A percentile compares a stretch with the other conserved stretches of the same genome.
phyloP scores from a whole-genome alignment of 1,139 yeast species.

The Taphrina communis region DNA sequence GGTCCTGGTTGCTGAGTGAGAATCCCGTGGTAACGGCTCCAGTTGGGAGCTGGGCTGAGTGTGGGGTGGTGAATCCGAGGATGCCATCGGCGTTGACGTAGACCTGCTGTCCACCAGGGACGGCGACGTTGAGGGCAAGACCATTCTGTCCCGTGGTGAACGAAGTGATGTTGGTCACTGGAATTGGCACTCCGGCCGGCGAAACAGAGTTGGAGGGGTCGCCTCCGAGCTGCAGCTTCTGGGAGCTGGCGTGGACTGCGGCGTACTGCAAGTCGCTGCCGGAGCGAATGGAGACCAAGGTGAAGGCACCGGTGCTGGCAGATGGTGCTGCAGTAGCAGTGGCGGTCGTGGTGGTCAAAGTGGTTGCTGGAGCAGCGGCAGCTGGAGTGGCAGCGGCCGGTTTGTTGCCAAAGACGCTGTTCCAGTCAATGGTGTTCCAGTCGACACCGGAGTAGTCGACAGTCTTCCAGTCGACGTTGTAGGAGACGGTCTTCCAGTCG shows the following conservation, averaged over 20 bases:
- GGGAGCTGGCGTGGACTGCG: conserved; percentile 16
- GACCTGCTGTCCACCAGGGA: conserved; percentile 33
- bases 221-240: conserved; percentile 25
- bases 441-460: conserved; percentile 37
- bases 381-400: conserved; percentile 17
- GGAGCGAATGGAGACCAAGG: conserved; percentile 27
- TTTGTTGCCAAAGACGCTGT: conserved; percentile 20
- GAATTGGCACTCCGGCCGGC: conserved; percentile 22
- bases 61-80: conserved; percentile 27
- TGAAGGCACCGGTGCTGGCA: conserved; percentile 15
- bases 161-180: conserved; percentile 8
- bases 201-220: conserved; percentile 13
- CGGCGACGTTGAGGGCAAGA: conserved; percentile 10
- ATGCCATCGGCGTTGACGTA: conserved; percentile 25
- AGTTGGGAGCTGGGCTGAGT: conserved; percentile 22
- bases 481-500: conserved; percentile 28
- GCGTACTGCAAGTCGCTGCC: conserved; percentile 26
- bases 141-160: conserved; percentile 16
- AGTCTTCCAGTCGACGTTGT: conserved; percentile 28
- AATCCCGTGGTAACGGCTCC: conserved; percentile 22
- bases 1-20: conserved; percentile 12
- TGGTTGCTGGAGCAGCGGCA: conserved; percentile 22
- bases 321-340: conserved; percentile 18
- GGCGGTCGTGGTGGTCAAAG: conserved; percentile 16
- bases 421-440: conserved; percentile 37